Evolutionary conservation across 2,329 filamentous ascomycete genomes (phyloP).

Genomic region (Raffaelea arxii): DNA sequence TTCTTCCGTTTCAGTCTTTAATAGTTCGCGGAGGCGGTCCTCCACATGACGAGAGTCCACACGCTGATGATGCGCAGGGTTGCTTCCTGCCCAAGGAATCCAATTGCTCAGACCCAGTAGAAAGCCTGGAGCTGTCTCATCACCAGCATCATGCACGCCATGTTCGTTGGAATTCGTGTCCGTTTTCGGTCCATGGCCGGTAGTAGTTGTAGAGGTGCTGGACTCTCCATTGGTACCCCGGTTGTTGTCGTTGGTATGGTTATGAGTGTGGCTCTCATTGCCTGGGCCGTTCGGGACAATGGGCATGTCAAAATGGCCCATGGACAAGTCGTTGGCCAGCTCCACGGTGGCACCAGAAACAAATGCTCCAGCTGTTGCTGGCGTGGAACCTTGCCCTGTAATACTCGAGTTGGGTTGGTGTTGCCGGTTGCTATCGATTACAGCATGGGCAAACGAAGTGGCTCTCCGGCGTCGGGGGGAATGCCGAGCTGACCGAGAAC

Average conservation of each 20-base stretch:
- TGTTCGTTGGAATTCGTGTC: no score
- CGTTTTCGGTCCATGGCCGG: no score
- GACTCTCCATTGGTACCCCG: no score
- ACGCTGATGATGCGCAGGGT: not conserved
- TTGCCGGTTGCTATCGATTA: slow-evolving; percentile 32
- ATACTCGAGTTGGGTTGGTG: slow-evolving; percentile 8
- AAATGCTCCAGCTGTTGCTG: slow-evolving; percentile 16
- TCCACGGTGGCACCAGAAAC: slow-evolving; percentile 28
- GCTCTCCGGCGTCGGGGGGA: slow-evolving; percentile 23
- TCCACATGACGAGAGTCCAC: slow-evolving; percentile 34
- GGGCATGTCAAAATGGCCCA: slow-evolving; percentile 35
- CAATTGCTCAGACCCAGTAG: slow-evolving; percentile 33
- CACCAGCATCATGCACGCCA: no score
- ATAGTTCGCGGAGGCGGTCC: slow-evolving; percentile 43
- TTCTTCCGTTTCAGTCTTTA: slow-evolving; percentile 34
- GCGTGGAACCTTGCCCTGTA: not conserved
- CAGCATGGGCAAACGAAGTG: slow-evolving; percentile 33
- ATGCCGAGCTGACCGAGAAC: not conserved
- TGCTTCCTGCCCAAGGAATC: slow-evolving; percentile 29
- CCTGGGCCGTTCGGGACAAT: not conserved
- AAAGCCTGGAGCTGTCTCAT: slow-evolving; percentile 14
- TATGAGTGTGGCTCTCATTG: slow-evolving; percentile 17
- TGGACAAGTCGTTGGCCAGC: slow-evolving; percentile 46
- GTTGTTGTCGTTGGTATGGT: not conserved
- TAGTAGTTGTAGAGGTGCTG: no score